Percentiles rank a stretch among this genome's conserved stretches.
These are phyloP conservation scores for Trichophyton benhamiae DNA, from an alignment of 2,329 filamentous ascomycete species.

Conservation along the genomic window DNA sequence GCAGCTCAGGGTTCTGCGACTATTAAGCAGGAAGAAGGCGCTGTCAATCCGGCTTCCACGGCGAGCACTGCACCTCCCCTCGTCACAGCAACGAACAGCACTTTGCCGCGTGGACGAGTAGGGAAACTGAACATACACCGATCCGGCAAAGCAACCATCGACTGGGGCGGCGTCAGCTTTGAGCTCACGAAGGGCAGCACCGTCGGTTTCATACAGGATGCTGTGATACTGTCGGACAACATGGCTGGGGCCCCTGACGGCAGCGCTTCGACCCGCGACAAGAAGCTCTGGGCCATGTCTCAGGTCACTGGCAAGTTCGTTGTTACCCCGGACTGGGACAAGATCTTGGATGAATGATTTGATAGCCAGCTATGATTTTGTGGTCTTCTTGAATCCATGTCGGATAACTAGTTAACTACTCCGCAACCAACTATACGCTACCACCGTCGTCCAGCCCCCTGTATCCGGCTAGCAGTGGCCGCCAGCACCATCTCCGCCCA, in stretches of 20 bases:
- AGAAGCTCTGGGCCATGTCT: conserved; percentile 45
- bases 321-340: conserved; percentile 48
- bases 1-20: background rate
- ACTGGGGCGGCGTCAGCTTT: conserved; percentile 51
- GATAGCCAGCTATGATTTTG: background rate
- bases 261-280: conserved; percentile 14
- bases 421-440: too few species aligned
- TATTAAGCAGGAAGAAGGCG: conserved; percentile 11
- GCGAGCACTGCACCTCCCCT: conserved; percentile 18
- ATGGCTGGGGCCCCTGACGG: conserved; percentile 18
- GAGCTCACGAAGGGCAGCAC: conserved; percentile 45
- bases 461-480: background rate
- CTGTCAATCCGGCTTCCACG: conserved; percentile 2
- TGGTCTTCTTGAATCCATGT: too few species aligned
- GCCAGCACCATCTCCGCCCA: background rate
- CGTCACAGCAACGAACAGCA: conserved; percentile 30
- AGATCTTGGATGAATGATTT: conserved; percentile 29
- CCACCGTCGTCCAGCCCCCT: background rate
- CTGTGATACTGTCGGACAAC: conserved; percentile 32
- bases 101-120: conserved; percentile 42
- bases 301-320: conserved; percentile 54
- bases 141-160: conserved; percentile 48
- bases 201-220: conserved; percentile 49
- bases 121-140: conserved; percentile 51
- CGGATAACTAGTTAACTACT: too few species aligned